Percentiles rank a stretch among this genome's conserved stretches.
Conservation (phyloP, 129 eudicot genomes). For the Escallonia rubra region DNA sequence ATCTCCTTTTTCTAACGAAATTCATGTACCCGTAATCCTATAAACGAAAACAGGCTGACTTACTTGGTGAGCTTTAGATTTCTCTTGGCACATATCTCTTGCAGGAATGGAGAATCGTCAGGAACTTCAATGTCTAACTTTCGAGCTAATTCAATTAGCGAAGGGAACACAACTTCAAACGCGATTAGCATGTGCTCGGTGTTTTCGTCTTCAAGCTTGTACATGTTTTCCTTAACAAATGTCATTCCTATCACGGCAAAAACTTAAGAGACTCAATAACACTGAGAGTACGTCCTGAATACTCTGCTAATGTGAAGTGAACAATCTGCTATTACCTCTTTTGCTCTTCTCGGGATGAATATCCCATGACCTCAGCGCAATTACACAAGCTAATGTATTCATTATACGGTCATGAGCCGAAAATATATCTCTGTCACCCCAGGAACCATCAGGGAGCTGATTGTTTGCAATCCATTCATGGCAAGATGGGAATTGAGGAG, state of each 20-base stretch:
- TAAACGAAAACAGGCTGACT: too few relatives aligned
- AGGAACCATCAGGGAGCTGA: conserved; percentile 36
- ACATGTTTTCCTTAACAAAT: conserved; percentile 21
- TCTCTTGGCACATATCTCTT: conserved; percentile 21
- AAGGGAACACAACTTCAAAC: conserved; percentile 40
- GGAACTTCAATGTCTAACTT: conserved; percentile 18
- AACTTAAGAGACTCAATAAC: too few relatives aligned
- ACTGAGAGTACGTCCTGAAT: too few relatives aligned
- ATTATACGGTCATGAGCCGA: conserved; percentile 18
- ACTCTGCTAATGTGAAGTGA: too few relatives aligned
- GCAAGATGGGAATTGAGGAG: conserved; percentile 26
- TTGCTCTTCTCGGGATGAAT: conserved; percentile 17
- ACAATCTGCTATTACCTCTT: conserved; percentile 11
- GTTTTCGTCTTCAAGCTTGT: conserved; percentile 14
- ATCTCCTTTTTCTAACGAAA: too few relatives aligned
- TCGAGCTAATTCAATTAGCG: conserved; percentile 24
- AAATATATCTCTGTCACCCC: conserved; percentile 21
- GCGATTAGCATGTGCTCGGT: conserved; percentile 38
- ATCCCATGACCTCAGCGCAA: conserved; percentile 31
- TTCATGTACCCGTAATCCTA: too few relatives aligned
- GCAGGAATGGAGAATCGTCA: conserved; percentile 17
- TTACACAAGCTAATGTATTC: conserved; percentile 29
- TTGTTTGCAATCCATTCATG: conserved; percentile 31
- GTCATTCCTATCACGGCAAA: conserved; percentile 12
- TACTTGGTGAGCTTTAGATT: conserved; percentile 27